Conservation (phyloP, 176 grass and related monocot genomes). For the Stipa capillata region DNA sequence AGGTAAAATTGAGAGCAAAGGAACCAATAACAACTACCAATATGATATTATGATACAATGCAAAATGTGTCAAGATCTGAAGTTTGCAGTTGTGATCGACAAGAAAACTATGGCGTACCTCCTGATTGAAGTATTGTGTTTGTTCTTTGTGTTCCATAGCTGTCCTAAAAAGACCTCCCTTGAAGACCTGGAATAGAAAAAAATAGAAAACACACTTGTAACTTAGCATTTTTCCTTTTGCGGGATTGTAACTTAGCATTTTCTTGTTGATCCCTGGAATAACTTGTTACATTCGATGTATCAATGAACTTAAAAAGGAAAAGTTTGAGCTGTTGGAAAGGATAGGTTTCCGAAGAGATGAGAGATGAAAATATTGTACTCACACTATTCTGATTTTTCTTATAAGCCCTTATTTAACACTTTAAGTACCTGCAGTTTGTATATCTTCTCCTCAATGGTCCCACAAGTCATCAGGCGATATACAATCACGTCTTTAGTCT, state of each 20-base stretch:
- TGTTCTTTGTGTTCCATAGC: conserved; percentile 61
- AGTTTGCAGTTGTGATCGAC: not conserved
- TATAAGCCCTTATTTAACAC: not conserved
- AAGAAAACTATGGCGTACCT: conserved; percentile 11
- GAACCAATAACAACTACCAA: not conserved
- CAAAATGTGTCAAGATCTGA: not conserved
- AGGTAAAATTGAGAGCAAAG: conserved; percentile 7
- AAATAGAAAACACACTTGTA: not conserved
- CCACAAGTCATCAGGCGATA: conserved; percentile 80
- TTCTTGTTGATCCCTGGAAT: not conserved
- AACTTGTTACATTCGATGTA: not conserved
- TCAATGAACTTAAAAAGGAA: not conserved
- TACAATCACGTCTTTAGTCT: conserved; percentile 82
- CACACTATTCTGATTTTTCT: not conserved
- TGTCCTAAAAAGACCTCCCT: conserved; percentile 47
- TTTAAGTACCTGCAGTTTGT: conserved; percentile 27
- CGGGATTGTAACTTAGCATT: not conserved
- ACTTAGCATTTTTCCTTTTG: not conserved
- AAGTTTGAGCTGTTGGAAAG: not conserved
- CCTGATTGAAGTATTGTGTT: conserved; percentile 45
- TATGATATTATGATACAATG: not conserved
- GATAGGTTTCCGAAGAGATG: not conserved
- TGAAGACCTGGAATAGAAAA: conserved; percentile 39
- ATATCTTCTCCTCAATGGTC: conserved; percentile 92
- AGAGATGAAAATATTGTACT: not conserved